Evolutionary conservation across 805 yeast genomes (phyloP).

Genomic region (Metschnikowia baotianmanensis): DNA sequence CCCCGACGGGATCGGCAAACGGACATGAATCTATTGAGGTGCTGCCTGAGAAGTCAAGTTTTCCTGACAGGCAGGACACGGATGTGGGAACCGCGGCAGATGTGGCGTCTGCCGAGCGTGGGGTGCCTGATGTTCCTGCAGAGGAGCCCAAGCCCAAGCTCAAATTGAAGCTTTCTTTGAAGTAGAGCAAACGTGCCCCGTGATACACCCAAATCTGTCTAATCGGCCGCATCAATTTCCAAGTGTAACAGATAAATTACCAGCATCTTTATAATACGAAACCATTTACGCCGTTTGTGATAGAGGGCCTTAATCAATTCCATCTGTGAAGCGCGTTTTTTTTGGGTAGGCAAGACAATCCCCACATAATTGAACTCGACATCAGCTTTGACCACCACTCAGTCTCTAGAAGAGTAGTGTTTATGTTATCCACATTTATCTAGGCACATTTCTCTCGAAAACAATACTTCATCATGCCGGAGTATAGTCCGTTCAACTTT

Average conservation of each 20-base stretch:
- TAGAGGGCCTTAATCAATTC: no score
- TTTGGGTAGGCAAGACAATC: neutral
- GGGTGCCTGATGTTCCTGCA: constrained; percentile 3
- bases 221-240: no score
- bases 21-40: neutral
- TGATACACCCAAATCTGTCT: no score
- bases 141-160: constrained; percentile 12
- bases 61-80: neutral
- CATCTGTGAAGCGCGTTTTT: no score
- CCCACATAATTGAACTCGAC: no score
- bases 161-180: constrained; percentile 14
- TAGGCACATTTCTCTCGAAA: neutral
- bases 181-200: neutral
- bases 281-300: no score
- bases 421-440: no score
- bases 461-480: neutral
- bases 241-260: no score
- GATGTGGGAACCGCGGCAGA: neutral
- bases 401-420: no score
- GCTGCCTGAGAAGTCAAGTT: neutral
- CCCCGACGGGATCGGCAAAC: constrained; percentile 7
- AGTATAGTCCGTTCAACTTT: constrained; percentile 18
- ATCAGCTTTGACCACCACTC: no score
- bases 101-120: constrained; percentile 3
- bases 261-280: no score